phyloP scores from a whole-genome alignment of 2,329 filamentous ascomycete genomes.

The Diaporthe sp. region DNA sequence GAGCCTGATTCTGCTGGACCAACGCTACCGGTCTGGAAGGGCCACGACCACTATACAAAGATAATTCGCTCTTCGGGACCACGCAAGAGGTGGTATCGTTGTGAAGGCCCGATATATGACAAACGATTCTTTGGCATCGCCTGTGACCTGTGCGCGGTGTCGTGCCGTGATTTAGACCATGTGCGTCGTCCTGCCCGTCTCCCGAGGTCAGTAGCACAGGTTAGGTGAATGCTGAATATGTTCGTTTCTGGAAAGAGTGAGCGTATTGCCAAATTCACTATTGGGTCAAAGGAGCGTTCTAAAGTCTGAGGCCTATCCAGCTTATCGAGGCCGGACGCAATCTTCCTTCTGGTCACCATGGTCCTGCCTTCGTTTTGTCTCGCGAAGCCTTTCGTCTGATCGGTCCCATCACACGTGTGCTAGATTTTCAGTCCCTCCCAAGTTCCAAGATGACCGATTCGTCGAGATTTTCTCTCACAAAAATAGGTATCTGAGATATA shows the following conservation, averaged over 20 bases:
- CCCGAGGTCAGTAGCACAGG: neutral
- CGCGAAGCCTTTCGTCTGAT: neutral
- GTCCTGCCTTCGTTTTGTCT: neutral
- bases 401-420: neutral
- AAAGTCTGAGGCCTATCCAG: neutral
- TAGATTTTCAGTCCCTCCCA: no score
- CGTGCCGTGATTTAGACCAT: neutral
- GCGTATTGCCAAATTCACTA: neutral
- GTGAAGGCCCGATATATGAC: fast-evolving
- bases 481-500: no score
- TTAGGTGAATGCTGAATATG: neutral
- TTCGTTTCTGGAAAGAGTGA: neutral
- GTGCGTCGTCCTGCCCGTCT: neutral
- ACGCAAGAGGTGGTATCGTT: no score
- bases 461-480: no score
- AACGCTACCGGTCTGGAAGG: neutral
- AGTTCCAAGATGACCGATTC: no score
- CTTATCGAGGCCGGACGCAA: neutral
- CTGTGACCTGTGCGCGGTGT: neutral
- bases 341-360: neutral
- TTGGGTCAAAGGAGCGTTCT: no score
- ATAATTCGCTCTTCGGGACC: neutral
- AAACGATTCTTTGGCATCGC: neutral
- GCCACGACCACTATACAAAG: neutral
- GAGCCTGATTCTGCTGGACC: neutral